phyloP scores from a whole-genome alignment of 495 filamentous ascomycete species.

The Glutinoglossum americanum region DNA sequence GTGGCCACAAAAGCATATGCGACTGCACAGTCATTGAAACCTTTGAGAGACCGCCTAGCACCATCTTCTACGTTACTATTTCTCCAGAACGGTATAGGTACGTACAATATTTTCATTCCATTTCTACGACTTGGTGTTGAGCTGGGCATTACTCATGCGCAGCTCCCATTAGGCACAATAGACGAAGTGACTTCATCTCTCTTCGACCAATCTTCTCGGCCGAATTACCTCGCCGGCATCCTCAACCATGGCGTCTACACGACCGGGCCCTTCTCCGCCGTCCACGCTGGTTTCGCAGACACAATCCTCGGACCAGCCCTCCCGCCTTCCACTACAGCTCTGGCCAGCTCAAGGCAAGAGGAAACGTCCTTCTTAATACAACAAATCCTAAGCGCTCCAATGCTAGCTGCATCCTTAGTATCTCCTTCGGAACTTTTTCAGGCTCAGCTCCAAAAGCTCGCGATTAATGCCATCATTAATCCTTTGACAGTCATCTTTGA shows the following conservation, averaged over 20 bases:
- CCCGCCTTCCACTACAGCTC: neutral
- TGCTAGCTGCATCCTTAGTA: slow-evolving; percentile 23
- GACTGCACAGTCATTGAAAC: slow-evolving; percentile 29
- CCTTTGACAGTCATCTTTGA: slow-evolving; percentile 55
- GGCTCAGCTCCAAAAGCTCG: slow-evolving; percentile 58
- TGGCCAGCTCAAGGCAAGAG: neutral
- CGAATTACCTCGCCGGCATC: slow-evolving; percentile 55
- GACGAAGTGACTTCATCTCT: slow-evolving; percentile 43
- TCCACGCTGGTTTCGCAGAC: slow-evolving; percentile 40
- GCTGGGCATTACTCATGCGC: too few relatives aligned
- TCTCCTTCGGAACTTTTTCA: slow-evolving; percentile 28
- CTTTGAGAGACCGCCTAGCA: neutral
- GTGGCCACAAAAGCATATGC: neutral
- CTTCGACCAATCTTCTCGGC: slow-evolving; percentile 42
- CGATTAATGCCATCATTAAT: slow-evolving; percentile 60
- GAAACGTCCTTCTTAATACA: slow-evolving; percentile 16
- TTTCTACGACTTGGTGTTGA: slow-evolving; percentile 47
- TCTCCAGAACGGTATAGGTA: slow-evolving; percentile 8
- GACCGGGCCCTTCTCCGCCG: slow-evolving; percentile 32
- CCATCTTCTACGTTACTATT: neutral
- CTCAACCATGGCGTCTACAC: slow-evolving; percentile 38
- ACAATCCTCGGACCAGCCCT: slow-evolving; percentile 29
- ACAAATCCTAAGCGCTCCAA: slow-evolving; percentile 14
- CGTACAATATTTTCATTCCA: slow-evolving; percentile 43
- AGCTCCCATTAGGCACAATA: slow-evolving; percentile 45